These are phyloP conservation scores for Colletotrichum liriopes DNA, from an alignment of 2,329 filamentous ascomycete genomes.

Conservation along the genomic window DNA sequence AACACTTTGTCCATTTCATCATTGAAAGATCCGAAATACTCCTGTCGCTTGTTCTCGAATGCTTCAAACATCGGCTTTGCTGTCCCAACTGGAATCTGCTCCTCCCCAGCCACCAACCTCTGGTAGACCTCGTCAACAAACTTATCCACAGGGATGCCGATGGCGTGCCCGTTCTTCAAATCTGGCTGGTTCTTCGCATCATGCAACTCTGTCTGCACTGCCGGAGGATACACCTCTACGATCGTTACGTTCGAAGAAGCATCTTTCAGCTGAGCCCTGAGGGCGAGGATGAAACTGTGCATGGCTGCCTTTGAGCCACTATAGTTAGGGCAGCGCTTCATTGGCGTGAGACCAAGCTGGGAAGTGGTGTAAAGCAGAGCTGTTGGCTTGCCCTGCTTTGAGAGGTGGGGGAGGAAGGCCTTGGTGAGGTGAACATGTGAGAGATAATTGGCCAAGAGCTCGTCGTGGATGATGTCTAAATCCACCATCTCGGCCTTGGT, in stretches of 20 bases:
- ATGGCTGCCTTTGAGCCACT: slow-evolving; percentile 49
- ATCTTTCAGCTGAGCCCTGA: slow-evolving; percentile 43
- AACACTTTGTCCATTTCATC: slow-evolving; percentile 5
- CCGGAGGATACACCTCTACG: slow-evolving; percentile 50
- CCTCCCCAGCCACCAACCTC: slow-evolving; percentile 57
- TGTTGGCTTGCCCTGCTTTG: slow-evolving; percentile 36
- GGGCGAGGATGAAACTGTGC: slow-evolving; percentile 47
- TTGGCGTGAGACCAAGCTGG: slow-evolving; percentile 33
- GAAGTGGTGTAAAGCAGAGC: slow-evolving; percentile 45
- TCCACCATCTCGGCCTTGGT: slow-evolving; percentile 47
- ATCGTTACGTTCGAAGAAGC: slow-evolving; percentile 42
- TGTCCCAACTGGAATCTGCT: slow-evolving; percentile 48
- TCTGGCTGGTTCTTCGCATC: slow-evolving; percentile 20
- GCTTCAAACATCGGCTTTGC: slow-evolving; percentile 23
- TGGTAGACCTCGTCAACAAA: slow-evolving; percentile 63
- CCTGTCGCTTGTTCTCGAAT: slow-evolving; percentile 21
- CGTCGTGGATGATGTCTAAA: slow-evolving; percentile 48
- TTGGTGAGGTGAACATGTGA: slow-evolving; percentile 48
- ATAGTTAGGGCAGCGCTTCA: slow-evolving; percentile 46
- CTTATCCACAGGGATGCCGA: slow-evolving; percentile 55
- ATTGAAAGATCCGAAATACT: slow-evolving; percentile 18
- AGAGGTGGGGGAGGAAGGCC: slow-evolving; percentile 49
- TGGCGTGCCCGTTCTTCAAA: slow-evolving; percentile 27
- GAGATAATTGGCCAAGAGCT: slow-evolving; percentile 51
- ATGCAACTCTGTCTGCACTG: slow-evolving; percentile 46